Conservation (phyloP, 1,284 basidiomycete species). For the Chalciporus sp. region DNA sequence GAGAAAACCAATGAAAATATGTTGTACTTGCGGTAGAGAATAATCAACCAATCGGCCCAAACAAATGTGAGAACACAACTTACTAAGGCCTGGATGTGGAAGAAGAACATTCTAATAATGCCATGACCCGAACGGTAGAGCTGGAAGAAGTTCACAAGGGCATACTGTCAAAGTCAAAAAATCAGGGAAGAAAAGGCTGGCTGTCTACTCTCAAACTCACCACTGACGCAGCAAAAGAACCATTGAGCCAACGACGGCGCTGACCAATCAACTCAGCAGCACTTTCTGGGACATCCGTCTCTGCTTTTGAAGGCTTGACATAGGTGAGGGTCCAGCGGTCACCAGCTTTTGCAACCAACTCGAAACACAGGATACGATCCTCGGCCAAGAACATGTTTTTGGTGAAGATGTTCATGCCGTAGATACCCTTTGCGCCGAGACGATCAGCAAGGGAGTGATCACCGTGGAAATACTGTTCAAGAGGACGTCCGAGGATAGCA, state of each 20-base stretch:
- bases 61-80: conserved; percentile 24
- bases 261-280: conserved; percentile 94
- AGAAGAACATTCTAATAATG: conserved; percentile 89
- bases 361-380: conserved; percentile 96
- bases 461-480: conserved; percentile 98
- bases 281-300: conserved; percentile 91
- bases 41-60: conserved; percentile 4
- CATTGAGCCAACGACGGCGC: conserved; percentile 95
- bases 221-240: conserved; percentile 94
- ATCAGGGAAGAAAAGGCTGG: neutral
- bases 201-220: conserved; percentile 45
- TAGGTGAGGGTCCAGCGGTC: conserved; percentile 92
- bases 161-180: conserved; percentile 58
- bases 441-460: conserved; percentile 94
- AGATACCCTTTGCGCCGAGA: conserved; percentile 91
- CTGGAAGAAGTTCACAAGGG: conserved; percentile 92
- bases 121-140: conserved; percentile 87
- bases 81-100: conserved; percentile 90
- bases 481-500: conserved; percentile 89
- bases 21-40: conserved; percentile 58
- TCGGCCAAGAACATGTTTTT: conserved; percentile 96
- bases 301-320: conserved; percentile 94
- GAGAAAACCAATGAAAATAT: conserved; percentile 81
- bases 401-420: conserved; percentile 98
- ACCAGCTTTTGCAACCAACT: conserved; percentile 88